Evolutionary conservation across 2,329 filamentous ascomycete species (phyloP).

Genomic region (Fusarium sp.): DNA sequence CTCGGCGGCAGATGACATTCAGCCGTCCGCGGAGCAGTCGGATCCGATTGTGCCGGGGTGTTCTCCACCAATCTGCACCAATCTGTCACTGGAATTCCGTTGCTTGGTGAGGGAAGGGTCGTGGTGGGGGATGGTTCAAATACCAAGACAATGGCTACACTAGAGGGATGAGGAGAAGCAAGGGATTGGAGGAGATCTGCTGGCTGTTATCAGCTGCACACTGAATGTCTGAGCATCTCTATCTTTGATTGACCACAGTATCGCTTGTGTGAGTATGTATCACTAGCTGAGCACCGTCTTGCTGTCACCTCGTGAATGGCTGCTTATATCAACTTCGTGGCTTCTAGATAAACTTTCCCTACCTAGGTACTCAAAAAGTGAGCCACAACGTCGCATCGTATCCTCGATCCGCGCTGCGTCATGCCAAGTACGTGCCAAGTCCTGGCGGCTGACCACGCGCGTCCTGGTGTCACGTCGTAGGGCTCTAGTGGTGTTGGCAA

Average conservation of each 20-base stretch:
- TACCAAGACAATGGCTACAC: constrained; percentile 2
- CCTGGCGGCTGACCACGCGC: constrained; percentile 34
- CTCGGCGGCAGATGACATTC: constrained; percentile 16
- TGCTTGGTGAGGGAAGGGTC: constrained; percentile 10
- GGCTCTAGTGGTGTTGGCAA: constrained; percentile 20
- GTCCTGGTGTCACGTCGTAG: constrained; percentile 33
- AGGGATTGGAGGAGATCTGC: not conserved
- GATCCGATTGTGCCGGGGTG: constrained; percentile 33
- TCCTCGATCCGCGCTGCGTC: constrained; percentile 32
- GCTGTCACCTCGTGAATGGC: constrained; percentile 17
- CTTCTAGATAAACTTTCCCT: constrained; percentile 20
- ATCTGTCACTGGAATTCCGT: constrained; percentile 25
- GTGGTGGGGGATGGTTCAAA: constrained; percentile 5
- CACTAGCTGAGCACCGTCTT: constrained; percentile 6
- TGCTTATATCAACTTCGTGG: not conserved
- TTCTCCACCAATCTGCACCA: constrained; percentile 4
- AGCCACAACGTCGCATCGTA: constrained; percentile 26
- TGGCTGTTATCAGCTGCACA: not conserved
- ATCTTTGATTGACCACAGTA: constrained; percentile 10
- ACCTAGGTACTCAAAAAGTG: constrained; percentile 13
- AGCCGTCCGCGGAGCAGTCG: constrained; percentile 24
- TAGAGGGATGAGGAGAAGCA: not conserved
- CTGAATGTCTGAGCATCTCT: constrained; percentile 1
- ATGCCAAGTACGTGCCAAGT: constrained; percentile 36
- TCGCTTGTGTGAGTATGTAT: not conserved